These are phyloP conservation scores for Spinacia oleracea DNA, from an alignment of 179 eudicot genomes.

Conservation along the genomic window DNA sequence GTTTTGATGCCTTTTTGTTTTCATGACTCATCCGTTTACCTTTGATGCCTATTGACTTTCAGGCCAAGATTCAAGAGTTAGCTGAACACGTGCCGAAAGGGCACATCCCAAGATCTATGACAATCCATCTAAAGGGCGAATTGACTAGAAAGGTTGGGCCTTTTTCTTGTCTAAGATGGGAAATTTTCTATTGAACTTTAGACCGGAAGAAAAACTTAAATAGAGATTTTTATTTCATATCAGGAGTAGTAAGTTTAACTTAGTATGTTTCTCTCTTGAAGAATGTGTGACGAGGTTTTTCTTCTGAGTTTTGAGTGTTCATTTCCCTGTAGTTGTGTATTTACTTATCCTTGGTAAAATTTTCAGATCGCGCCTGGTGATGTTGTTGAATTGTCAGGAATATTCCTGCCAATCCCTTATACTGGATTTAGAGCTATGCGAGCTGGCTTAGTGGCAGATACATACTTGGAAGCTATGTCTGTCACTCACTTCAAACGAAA, in stretches of 20 bases:
- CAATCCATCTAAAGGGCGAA: constrained; percentile 92
- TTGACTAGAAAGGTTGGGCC: constrained; percentile 86
- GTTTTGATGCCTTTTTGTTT: background rate
- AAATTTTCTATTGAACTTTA: background rate
- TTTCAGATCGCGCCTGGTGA: constrained; percentile 93
- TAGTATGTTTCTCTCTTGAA: background rate
- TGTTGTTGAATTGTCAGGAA: constrained; percentile 89
- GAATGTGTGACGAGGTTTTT: constrained; percentile 2
- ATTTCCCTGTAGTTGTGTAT: constrained; percentile 16
- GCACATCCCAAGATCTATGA: constrained; percentile 94
- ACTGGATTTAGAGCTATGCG: constrained; percentile 98
- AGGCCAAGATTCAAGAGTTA: constrained; percentile 97
- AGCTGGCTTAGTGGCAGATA: constrained; percentile 97
- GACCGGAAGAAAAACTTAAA: background rate
- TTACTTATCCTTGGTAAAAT: constrained; percentile 2
- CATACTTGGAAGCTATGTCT: constrained; percentile 98
- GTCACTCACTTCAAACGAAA: constrained; percentile 91
- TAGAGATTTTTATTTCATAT: background rate
- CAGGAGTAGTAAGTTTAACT: background rate
- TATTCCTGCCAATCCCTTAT: constrained; percentile 93
- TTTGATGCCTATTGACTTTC: constrained; percentile 29
- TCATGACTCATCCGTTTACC: background rate
- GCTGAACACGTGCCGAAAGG: constrained; percentile 99
- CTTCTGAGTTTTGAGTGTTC: background rate
- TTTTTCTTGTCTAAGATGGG: constrained; percentile 1